These are phyloP conservation scores for Chaetomiaceae sp. DNA, from an alignment of 2,329 filamentous ascomycete species.

Conservation along the genomic window DNA sequence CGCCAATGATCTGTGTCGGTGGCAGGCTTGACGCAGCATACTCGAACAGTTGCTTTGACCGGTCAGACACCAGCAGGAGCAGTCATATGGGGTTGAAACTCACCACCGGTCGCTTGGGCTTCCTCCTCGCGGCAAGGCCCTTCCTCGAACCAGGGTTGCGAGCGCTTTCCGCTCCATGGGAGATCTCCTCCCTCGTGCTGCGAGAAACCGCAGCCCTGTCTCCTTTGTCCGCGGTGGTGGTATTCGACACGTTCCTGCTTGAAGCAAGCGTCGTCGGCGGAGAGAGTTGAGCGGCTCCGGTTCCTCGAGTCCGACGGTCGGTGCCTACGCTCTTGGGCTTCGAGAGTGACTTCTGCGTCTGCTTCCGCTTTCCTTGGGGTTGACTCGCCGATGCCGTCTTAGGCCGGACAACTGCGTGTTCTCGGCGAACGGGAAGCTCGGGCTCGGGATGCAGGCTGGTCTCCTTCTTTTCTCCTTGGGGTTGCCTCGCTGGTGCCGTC, in stretches of 20 bases:
- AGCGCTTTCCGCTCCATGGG: not conserved
- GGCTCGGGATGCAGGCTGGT: not conserved
- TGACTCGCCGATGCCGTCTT: not conserved
- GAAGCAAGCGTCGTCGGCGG: not conserved
- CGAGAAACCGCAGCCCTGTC: too few relatives aligned
- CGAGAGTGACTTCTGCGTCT: not conserved
- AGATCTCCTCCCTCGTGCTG: not conserved
- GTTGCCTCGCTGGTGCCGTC: too few relatives aligned
- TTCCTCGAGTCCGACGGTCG: not conserved
- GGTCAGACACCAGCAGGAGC: not conserved
- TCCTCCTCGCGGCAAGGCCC: slow-evolving; percentile 12
- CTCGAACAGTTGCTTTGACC: slow-evolving; percentile 15
- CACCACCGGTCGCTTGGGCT: slow-evolving; percentile 20
- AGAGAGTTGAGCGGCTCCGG: not conserved
- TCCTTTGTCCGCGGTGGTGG: not conserved
- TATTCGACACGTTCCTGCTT: not conserved
- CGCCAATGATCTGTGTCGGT: slow-evolving; percentile 12
- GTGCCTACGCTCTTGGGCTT: too few relatives aligned
- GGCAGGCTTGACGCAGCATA: slow-evolving; percentile 10
- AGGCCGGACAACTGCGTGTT: not conserved
- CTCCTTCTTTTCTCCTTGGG: too few relatives aligned
- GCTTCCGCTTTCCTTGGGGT: not conserved
- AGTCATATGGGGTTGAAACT: not conserved
- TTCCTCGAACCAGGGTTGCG: not conserved
- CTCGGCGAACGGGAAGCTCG: not conserved